phyloP scores from a whole-genome alignment of 225 moss, liverwort and hornwort species.

The Polytrichum commune region DNA sequence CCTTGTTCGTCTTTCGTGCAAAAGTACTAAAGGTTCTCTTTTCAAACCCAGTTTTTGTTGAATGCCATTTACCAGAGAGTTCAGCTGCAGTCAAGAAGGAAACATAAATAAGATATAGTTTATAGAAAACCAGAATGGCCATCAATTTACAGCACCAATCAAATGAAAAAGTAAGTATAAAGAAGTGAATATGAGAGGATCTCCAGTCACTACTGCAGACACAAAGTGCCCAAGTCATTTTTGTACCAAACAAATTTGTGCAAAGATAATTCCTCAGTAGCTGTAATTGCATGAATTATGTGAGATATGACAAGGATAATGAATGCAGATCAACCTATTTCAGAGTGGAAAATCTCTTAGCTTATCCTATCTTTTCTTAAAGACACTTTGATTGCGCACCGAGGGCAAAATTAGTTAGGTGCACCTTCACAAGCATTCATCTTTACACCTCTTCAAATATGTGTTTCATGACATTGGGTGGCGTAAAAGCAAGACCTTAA shows the following conservation, averaged over 20 bases:
- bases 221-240: not conserved
- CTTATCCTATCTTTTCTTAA: too few species aligned
- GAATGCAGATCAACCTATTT: too few species aligned
- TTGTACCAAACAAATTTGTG: not conserved
- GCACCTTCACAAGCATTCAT: too few species aligned
- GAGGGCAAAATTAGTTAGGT: too few species aligned
- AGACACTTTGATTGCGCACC: too few species aligned
- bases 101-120: not conserved
- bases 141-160: not conserved
- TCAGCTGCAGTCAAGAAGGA: conserved; percentile 54
- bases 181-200: not conserved
- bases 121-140: not conserved
- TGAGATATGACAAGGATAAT: too few species aligned
- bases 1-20: conserved; percentile 83
- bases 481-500: too few species aligned
- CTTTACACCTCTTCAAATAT: too few species aligned
- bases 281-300: not conserved
- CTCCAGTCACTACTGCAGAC: not conserved
- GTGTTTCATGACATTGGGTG: too few species aligned
- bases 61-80: conserved; percentile 66
- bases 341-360: too few species aligned
- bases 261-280: not conserved
- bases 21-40: conserved; percentile 67
- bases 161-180: too few species aligned
- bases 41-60: conserved; percentile 44